Evolutionary conservation across 768 basidiomycete species (phyloP), one percentile per base, ranked within the genome.

Genomic region (Boletus huronensis): DNA sequence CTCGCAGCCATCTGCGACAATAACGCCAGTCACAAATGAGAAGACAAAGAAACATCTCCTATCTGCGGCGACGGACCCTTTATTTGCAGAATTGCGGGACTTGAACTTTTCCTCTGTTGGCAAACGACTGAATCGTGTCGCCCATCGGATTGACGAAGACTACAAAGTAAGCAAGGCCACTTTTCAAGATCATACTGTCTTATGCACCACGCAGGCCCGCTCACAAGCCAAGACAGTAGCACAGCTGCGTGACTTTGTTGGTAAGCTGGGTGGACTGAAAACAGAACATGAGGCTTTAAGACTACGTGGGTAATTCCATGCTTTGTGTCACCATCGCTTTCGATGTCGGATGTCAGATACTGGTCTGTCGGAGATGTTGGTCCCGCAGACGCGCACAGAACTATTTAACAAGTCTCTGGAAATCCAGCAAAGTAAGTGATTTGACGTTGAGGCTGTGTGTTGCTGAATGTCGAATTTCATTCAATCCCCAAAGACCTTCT

Each of bases 241-340:
- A 11, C 92, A 99, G 71, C 76, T 99, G 63, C 82, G 88, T 53
- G 92, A 94, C 66, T 98, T 99, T 72, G 97, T 99, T 19, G 94
- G 95, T 13, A 94, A 91, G 66, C 77, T 99, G 2, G 92, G 94
- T 21, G 93, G 93, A 2, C 74, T 98, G 58, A 93, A 98, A 72
- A 83, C 82, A 17, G 96, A 99, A 65, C 93, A 97, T 61, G 90
- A 94, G 67, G 83, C 90, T 43, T 70, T 98, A 57, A 77, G 89
- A 58, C 77, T 98, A 48, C 96, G 96, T 98, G 67, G 70, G 93
- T 54, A 26, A 36, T 54, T 45, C 26, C 25, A 38, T 35, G 17
- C 43, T 11, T 29, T 41, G 48, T 34, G 25, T 53, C 53, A 28
- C 8, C 7, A 25, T 53, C 50, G 45, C 19, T 47, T 19, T 58